Conservation (phyloP, 768 basidiomycete genomes). For the Pleurotus citrinopileatus region DNA sequence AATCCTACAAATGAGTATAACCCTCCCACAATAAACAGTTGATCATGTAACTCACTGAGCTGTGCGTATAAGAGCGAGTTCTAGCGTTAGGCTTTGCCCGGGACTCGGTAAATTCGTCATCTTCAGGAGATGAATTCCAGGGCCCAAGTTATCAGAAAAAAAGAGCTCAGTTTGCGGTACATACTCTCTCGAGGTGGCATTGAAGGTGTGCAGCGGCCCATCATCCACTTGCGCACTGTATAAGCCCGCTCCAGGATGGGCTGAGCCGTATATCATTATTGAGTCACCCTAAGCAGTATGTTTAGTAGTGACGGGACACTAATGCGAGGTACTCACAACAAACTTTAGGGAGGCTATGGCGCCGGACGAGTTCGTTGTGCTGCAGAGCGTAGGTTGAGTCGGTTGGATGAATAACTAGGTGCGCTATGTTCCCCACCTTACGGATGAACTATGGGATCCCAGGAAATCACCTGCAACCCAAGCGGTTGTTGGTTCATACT, state of each 20-base stretch:
- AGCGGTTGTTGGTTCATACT: neutral
- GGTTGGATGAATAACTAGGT: neutral
- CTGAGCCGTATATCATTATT: conserved; percentile 1
- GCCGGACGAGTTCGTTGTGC: neutral
- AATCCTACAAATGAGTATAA: too few relatives aligned
- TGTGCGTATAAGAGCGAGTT: neutral
- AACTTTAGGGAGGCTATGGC: neutral
- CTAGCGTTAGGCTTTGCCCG: conserved; percentile 7
- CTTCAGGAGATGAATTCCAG: conserved; percentile 6
- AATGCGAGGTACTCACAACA: neutral
- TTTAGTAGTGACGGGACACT: neutral
- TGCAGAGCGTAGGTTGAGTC: neutral
- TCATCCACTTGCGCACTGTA: conserved; percentile 8
- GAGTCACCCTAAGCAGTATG: conserved; percentile 1
- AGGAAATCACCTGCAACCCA: conserved; percentile 1
- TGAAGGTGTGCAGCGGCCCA: neutral
- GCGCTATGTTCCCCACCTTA: neutral
- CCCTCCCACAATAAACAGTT: neutral
- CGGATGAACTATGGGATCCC: neutral
- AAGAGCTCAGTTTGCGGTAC: conserved; percentile 1
- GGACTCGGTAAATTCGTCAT: conserved; percentile 1
- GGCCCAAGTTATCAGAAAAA: conserved; percentile 7
- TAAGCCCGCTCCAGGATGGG: neutral
- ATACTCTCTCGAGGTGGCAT: conserved; percentile 4
- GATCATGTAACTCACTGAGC: neutral